Percentiles rank a stretch among this genome's conserved stretches.
Evolutionary conservation across 352 stramenopile species (phyloP).

Genomic region (Globisporangium parvum): DNA sequence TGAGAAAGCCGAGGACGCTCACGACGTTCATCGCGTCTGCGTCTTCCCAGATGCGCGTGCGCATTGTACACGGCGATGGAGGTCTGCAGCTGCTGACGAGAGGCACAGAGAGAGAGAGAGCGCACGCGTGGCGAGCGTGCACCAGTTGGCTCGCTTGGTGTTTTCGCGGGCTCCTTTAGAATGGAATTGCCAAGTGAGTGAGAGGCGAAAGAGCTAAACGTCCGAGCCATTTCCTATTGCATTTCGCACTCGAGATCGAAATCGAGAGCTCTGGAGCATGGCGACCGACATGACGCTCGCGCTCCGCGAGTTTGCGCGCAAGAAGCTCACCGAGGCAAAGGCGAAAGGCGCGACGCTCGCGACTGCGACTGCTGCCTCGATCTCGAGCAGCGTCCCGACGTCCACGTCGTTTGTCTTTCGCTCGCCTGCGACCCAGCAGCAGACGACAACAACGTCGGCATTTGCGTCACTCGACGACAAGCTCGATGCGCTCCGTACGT

Average conservation of each 20-base stretch:
- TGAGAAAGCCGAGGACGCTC: slow-evolving; percentile 73
- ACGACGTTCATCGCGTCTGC: slow-evolving; percentile 69
- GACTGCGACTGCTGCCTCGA: slow-evolving; percentile 37
- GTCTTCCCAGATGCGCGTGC: slow-evolving; percentile 75
- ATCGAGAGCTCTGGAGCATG: slow-evolving; percentile 21
- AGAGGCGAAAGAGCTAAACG: too few species aligned
- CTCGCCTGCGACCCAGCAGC: slow-evolving; percentile 10
- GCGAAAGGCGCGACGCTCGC: slow-evolving; percentile 56
- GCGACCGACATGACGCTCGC: slow-evolving; percentile 55
- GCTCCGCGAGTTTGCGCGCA: slow-evolving; percentile 67
- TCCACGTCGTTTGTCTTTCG: slow-evolving; percentile 35
- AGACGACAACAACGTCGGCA: slow-evolving; percentile 1
- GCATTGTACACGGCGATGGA: slow-evolving; percentile 27
- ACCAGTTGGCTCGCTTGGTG: background rate
- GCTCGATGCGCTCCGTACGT: slow-evolving; percentile 24
- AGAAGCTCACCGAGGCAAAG: slow-evolving; percentile 68
- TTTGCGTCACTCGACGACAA: slow-evolving; percentile 34
- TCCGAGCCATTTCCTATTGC: too few species aligned
- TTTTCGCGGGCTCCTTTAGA: background rate
- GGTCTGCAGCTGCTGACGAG: background rate
- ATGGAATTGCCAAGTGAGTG: background rate
- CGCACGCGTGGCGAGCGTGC: background rate
- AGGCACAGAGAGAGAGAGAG: background rate
- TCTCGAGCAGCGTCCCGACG: slow-evolving; percentile 40
- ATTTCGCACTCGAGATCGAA: too few species aligned